Evolutionary conservation across 345 rosid species (phyloP), one percentile per base, ranked within the genome.

Genomic region (Raphanus raphanistrum): DNA sequence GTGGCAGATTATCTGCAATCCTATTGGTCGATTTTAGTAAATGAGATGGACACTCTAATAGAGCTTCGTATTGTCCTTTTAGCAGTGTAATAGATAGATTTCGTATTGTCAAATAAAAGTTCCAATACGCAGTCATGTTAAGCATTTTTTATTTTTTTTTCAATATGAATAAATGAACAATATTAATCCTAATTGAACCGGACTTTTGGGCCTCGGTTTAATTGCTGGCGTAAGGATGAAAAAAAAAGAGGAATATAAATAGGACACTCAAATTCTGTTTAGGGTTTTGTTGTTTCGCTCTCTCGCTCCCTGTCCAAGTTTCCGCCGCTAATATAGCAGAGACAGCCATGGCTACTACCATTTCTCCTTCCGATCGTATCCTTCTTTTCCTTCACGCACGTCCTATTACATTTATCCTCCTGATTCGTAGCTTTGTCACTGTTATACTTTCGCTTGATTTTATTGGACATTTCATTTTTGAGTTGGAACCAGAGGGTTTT

Each of bases 281-380:
- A 63, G 66, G 66, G 66, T 32, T 63, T 63, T 32, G 43, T 16
- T 63, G 43, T 29, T 63, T 60, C 28, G 7, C 10, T 7, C 41
- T 31, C 13, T 62, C 43, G 9, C 66, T 63, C 64, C 6, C 64
- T 5, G 17, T 60, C 21, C 26, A 63, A 63, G 66, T 32, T 63
- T 63, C 66, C 66, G 66, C 66, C 66, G 65, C 65, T 60, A 35
- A 60, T 60, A 60, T 60, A 60, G 41, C 41, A 62, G 66, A 63
- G 66, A 32, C 66, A 32, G 66, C 66, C 66, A 63, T 63, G 66
- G 66, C 66, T 63, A n/a, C 66, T 32, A 32, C 66, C 66, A 63
- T 63, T 63, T 63, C 66, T 63, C 66, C 66, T 32, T 63, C 66
- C 26, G 66, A 63, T 63, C 66, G 66, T 63, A 63, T 63, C 66